A percentile compares a stretch with the other conserved stretches of the same genome.
These are phyloP conservation scores for Coemansia sp. DNA, from an alignment of 192 early-diverging fungal species.

Conservation along the genomic window DNA sequence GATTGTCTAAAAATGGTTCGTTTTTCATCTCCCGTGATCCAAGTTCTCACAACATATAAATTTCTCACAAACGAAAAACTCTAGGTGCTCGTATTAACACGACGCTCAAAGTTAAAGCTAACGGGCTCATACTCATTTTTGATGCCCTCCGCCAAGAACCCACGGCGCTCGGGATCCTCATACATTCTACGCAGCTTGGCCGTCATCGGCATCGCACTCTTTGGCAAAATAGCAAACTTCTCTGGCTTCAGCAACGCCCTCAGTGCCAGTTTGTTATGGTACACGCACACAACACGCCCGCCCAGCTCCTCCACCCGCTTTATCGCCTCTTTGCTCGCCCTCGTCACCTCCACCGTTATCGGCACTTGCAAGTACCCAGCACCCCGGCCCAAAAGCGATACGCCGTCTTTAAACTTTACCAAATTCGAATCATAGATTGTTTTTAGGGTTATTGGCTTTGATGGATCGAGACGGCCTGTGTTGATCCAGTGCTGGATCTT, in stretches of 20 bases:
- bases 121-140: conserved; percentile 32
- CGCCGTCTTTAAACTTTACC: conserved; percentile 72
- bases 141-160: conserved; percentile 65
- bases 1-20: background rate
- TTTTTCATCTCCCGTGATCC: background rate
- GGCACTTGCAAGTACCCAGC: conserved; percentile 70
- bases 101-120: conserved; percentile 46
- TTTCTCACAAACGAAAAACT: too few relatives aligned
- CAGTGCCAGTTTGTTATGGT: conserved; percentile 73
- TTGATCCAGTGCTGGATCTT: conserved; percentile 90
- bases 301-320: conserved; percentile 76
- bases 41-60: too few relatives aligned
- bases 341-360: conserved; percentile 82
- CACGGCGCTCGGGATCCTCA: conserved; percentile 64
- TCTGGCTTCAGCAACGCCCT: conserved; percentile 77
- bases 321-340: conserved; percentile 77
- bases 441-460: conserved; percentile 79
- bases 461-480: conserved; percentile 75
- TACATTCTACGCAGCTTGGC: conserved; percentile 65
- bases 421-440: conserved; percentile 41
- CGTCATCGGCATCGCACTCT: conserved; percentile 65
- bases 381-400: conserved; percentile 81
- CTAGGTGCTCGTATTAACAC: background rate
- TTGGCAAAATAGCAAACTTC: conserved; percentile 69
- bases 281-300: conserved; percentile 77